Base-by-base conservation (phyloP, 257 asterid species). In the Solanum tacnaense region DNA sequence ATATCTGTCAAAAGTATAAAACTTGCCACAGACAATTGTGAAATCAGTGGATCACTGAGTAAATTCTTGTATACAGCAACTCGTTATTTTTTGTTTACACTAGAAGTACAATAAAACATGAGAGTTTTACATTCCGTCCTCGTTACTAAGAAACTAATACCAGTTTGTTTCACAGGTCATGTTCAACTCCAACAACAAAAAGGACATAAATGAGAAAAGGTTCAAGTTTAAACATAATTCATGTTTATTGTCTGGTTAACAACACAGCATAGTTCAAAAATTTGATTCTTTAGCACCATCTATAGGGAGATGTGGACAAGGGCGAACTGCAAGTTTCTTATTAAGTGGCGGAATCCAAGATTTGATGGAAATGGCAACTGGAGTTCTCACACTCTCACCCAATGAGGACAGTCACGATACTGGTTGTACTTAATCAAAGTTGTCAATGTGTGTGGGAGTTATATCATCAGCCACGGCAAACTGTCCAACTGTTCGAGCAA, bases 401-500 rank as follows among this genome's bases (percentile, higher is more conserved):
- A 21, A 10, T 49, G 4, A 38, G 21, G 84, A 3, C 5, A 46
- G 16, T 7, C 85, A 5, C 29, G 41, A 81, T 16, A 46, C 85
- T 81, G 70, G 41, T 81, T 16, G 85, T 81, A 46, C 90, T 95
- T 87, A 86, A 91, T 96, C 96, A 62, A 93, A 90, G 89, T 97
- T 96, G 39, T 96, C 96, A 3, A 96, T 89, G 89, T 90, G 93
- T 87, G 94, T 86, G 75, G 98, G 96, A 58, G 91, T 89, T 89
- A 93, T 93, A 73, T 94, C 95, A 87, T 97, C 98, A 15, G 98
- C 99, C 29, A 97, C 95, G 27, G 90, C 70, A 89, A 93, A 93
- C 20, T 86, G 87, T 56, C 98, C 99, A 16, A 93, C 95, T 86
- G 94, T 85, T 86, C 96, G 98, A 13, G 99, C 99, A 87, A 97